These are phyloP conservation scores for Ceratobasidium sp. DNA, from an alignment of 1,284 basidiomycete species.

Conservation along the genomic window DNA sequence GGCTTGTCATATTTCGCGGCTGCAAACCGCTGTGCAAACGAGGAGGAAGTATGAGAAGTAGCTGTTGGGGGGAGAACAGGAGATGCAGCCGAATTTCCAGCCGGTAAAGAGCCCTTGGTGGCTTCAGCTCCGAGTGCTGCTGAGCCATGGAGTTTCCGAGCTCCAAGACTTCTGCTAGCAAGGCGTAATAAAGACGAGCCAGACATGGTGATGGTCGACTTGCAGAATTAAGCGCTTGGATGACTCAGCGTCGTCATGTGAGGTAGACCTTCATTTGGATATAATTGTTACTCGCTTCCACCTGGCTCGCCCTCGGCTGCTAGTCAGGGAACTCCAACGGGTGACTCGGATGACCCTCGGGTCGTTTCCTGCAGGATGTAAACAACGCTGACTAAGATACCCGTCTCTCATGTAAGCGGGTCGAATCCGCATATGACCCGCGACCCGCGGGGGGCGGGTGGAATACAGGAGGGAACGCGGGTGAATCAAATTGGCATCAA, in stretches of 20 bases:
- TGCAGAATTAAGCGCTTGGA: neutral
- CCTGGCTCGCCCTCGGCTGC: too few species aligned
- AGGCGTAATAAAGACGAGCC: neutral
- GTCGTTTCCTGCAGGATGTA: too few species aligned
- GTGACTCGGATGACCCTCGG: neutral
- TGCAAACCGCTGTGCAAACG: constrained; percentile 17
- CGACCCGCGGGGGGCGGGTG: neutral
- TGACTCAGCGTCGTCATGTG: neutral
- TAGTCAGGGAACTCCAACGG: neutral
- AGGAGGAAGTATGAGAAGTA: neutral
- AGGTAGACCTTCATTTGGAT: too few species aligned
- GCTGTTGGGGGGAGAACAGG: neutral
- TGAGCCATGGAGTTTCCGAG: neutral
- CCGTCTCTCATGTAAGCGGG: neutral
- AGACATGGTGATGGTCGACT: neutral
- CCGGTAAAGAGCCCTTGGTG: neutral
- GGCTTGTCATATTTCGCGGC: constrained; percentile 27
- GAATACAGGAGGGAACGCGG: neutral
- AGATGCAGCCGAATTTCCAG: neutral
- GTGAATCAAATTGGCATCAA: neutral
- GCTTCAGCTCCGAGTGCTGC: neutral
- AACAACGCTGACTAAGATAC: too few species aligned
- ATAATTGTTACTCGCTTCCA: too few species aligned
- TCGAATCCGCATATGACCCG: neutral
- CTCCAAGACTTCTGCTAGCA: neutral